phyloP scores from a whole-genome alignment of 2,329 filamentous ascomycete genomes.

The Xylariaceae sp. region DNA sequence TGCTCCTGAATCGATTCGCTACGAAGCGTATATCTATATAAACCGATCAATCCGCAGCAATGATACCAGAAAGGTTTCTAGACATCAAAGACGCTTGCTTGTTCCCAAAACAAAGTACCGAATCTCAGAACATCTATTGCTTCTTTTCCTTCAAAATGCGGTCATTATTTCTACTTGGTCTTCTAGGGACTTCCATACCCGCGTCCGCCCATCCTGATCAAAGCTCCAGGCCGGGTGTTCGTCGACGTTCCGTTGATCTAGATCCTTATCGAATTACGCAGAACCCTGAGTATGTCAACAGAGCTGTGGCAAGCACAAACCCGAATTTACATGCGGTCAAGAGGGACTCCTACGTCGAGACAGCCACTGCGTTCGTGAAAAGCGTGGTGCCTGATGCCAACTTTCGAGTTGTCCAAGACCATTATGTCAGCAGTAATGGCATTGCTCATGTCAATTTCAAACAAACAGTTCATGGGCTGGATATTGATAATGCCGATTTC shows the following conservation, averaged over 20 bases:
- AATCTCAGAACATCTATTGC: slow-evolving; percentile 9
- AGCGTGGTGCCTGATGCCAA: slow-evolving; percentile 34
- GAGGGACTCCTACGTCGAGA: slow-evolving; percentile 40
- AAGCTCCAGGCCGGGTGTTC: slow-evolving; percentile 26
- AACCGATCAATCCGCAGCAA: slow-evolving; percentile 12
- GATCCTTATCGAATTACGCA: slow-evolving; percentile 33
- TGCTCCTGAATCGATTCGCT: neutral
- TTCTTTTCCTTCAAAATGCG: slow-evolving; percentile 28
- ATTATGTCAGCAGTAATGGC: slow-evolving; percentile 52
- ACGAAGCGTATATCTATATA: slow-evolving; percentile 23
- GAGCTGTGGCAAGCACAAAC: slow-evolving; percentile 25
- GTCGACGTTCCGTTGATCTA: slow-evolving; percentile 34
- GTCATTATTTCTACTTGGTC: slow-evolving; percentile 33
- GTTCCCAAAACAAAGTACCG: slow-evolving; percentile 5
- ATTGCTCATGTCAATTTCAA: slow-evolving; percentile 57
- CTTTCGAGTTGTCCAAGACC: slow-evolving; percentile 50
- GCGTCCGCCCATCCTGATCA: slow-evolving; percentile 31
- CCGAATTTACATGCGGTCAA: slow-evolving; percentile 28
- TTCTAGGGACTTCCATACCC: slow-evolving; percentile 33
- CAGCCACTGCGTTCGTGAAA: slow-evolving; percentile 44
- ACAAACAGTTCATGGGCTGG: slow-evolving; percentile 54
- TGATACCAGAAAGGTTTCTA: slow-evolving; percentile 17
- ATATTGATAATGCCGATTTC: slow-evolving; percentile 58
- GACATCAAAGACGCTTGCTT: slow-evolving; percentile 20
- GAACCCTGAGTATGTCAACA: slow-evolving; percentile 32